Conservation (phyloP, 2,329 filamentous ascomycete genomes). For the Lachnellula arida region DNA sequence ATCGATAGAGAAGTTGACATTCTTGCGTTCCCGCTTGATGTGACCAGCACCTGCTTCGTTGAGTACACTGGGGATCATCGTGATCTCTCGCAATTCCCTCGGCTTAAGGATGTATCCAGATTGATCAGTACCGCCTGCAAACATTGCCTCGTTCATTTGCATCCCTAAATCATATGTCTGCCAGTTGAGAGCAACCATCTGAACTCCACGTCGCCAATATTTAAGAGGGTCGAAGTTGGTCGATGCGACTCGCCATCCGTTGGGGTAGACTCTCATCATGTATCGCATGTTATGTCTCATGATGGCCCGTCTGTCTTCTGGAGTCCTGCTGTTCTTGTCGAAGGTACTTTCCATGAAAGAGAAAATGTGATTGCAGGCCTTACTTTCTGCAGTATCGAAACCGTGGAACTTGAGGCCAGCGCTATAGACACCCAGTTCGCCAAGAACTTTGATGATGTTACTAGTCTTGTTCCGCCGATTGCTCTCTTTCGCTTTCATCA, state of each 20-base stretch:
- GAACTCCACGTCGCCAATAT: slow-evolving; percentile 92
- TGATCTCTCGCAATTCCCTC: slow-evolving; percentile 70
- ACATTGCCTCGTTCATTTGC: slow-evolving; percentile 98
- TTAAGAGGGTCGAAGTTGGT: slow-evolving; percentile 92
- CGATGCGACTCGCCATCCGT: slow-evolving; percentile 73
- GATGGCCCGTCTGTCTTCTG: slow-evolving; percentile 70
- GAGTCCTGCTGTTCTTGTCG: slow-evolving; percentile 70
- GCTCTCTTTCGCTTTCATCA: slow-evolving; percentile 47
- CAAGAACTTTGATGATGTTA: slow-evolving; percentile 81
- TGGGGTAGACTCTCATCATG: slow-evolving; percentile 91
- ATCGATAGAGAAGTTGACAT: slow-evolving; percentile 79
- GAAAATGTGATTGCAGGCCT: slow-evolving; percentile 89
- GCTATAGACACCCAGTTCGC: slow-evolving; percentile 76
- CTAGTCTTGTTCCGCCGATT: slow-evolving; percentile 62
- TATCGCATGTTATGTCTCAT: slow-evolving; percentile 88
- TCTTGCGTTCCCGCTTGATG: slow-evolving; percentile 70
- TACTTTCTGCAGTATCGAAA: slow-evolving; percentile 73
- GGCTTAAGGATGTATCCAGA: slow-evolving; percentile 95
- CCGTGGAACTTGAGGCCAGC: slow-evolving; percentile 75
- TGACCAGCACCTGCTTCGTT: slow-evolving; percentile 46
- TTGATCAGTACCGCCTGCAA: slow-evolving; percentile 78
- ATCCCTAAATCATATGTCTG: slow-evolving; percentile 95
- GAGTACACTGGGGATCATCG: slow-evolving; percentile 49
- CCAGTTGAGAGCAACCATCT: slow-evolving; percentile 98
- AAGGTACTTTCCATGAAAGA: slow-evolving; percentile 92